Conservation (phyloP, 2,329 filamentous ascomycete genomes). For the Sclerotinia glacialis region DNA sequence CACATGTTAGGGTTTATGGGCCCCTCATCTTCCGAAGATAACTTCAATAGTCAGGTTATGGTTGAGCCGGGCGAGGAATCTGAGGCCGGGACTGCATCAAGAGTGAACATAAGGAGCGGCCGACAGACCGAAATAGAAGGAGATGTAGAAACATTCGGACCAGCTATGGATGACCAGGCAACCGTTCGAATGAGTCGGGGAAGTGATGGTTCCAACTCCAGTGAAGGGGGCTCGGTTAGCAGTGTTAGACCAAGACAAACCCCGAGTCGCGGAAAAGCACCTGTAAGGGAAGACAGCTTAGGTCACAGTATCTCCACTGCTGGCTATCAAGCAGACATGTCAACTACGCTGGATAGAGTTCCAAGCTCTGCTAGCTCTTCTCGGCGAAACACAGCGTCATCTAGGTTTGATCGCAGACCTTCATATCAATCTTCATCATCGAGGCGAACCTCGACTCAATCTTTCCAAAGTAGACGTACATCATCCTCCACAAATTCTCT, state of each 20-base stretch:
- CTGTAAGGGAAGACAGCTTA: slow-evolving; percentile 15
- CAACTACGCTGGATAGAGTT: slow-evolving; percentile 18
- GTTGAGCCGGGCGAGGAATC: slow-evolving; percentile 14
- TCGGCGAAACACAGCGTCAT: slow-evolving; percentile 16
- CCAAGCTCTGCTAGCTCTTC: slow-evolving; percentile 14
- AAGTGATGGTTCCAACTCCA: slow-evolving; percentile 12
- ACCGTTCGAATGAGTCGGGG: slow-evolving; percentile 17
- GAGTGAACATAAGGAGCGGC: background rate
- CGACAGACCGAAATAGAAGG: background rate
- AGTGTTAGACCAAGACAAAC: slow-evolving; percentile 7
- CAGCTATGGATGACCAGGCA: slow-evolving; percentile 18
- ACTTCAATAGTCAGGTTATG: slow-evolving; percentile 21
- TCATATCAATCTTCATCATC: slow-evolving; percentile 22
- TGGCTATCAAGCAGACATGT: slow-evolving; percentile 22
- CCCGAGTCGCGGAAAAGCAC: slow-evolving; percentile 16
- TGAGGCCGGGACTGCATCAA: slow-evolving; percentile 8
- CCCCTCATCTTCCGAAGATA: slow-evolving; percentile 21
- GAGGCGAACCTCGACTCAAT: slow-evolving; percentile 16
- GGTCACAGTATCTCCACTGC: slow-evolving; percentile 17
- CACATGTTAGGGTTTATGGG: slow-evolving; percentile 20
- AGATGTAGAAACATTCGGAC: background rate
- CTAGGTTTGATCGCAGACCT: slow-evolving; percentile 15
- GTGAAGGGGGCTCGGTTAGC: background rate
- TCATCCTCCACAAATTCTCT: slow-evolving; percentile 10
- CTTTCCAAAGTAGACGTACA: slow-evolving; percentile 1